Evolutionary conservation across 2,329 filamentous ascomycete genomes (phyloP), one percentile per base, ranked within the genome.

Genomic region (Dactylella cylindrospora): DNA sequence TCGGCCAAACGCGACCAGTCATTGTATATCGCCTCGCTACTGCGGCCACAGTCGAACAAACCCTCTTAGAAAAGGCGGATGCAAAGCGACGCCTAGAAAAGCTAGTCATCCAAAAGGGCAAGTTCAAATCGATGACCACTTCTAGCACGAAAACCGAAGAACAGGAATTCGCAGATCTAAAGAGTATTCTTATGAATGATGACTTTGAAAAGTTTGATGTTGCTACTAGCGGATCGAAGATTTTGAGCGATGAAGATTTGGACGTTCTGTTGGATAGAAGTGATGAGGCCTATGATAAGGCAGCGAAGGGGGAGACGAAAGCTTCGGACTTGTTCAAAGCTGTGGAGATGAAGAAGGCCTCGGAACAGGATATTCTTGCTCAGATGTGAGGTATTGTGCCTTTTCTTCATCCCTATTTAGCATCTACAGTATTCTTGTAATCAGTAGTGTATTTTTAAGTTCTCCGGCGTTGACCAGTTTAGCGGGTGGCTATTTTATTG

Each of bases 21-120:
- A 83, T 98, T 15, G 86, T 98, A 0, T 98, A 94, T 73, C 85
- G 93, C 1, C 84, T 98, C 26, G 91, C 93, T 0, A 98, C 93
- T 0, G 90, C 90, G 69, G 88, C 86, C 6, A 97, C 93, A 0
- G 88, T 98, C 0, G 93, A 98, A 71, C 88, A 96, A 70, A 84
- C 84, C 4, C 78, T 97, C 0, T 80, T 97, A 0, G 81, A 90
- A 68, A 90, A 87, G 26, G 93, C 93, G 0, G 90, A 96, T 68
- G 88, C 87, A 1, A 98, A 98, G 73, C 84, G 93, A 0, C 81
- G 90, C 1, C 79, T 98, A 0, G 93, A 98, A 72, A 95, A 96
- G 71, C 78, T 98, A 0, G 89, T 98, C 5, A 98, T 98, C 69
- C 87, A 91, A 64, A 97, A 97, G 72, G 91, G 91, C 1, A 84